These are phyloP conservation scores for Sisymbrium irio DNA, from an alignment of 345 rosid species.

Conservation along the genomic window DNA sequence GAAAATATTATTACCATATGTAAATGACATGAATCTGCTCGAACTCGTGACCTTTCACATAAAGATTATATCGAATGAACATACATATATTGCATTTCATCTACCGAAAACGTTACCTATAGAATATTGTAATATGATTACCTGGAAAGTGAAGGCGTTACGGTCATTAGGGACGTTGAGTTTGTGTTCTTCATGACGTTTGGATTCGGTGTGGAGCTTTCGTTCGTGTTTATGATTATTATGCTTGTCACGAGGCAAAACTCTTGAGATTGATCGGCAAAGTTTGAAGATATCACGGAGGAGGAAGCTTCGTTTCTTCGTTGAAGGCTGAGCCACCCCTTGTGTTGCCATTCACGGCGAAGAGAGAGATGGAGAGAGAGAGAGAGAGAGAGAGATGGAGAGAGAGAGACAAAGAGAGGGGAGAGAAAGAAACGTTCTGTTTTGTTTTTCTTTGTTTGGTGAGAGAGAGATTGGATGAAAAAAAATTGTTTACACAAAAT, in stretches of 20 bases:
- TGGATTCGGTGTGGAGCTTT: constrained; percentile 7
- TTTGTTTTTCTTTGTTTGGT: background rate
- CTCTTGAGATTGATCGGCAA: constrained; percentile 31
- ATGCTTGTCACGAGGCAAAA: constrained; percentile 35
- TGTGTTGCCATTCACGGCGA: constrained; percentile 31
- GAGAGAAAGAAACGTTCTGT: background rate
- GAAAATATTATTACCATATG: background rate
- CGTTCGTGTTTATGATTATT: constrained; percentile 5
- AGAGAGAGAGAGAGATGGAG: background rate
- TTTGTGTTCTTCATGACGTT: background rate
- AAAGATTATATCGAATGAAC: no score
- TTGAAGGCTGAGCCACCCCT: constrained; percentile 26
- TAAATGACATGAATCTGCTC: background rate
- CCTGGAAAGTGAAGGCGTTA: background rate
- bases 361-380: constrained; percentile 10
- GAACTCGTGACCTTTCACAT: no score
- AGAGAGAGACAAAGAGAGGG: background rate
- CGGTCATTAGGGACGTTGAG: background rate
- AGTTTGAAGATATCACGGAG: constrained; percentile 30
- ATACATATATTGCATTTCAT: no score
- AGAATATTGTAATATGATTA: background rate
- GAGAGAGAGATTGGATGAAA: background rate
- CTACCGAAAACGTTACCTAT: no score
- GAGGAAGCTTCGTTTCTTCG: constrained; percentile 36
- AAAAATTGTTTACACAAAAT: constrained; percentile 1